phyloP scores from a whole-genome alignment of 495 filamentous ascomycete genomes.

The Oleoguttula mirabilis region DNA sequence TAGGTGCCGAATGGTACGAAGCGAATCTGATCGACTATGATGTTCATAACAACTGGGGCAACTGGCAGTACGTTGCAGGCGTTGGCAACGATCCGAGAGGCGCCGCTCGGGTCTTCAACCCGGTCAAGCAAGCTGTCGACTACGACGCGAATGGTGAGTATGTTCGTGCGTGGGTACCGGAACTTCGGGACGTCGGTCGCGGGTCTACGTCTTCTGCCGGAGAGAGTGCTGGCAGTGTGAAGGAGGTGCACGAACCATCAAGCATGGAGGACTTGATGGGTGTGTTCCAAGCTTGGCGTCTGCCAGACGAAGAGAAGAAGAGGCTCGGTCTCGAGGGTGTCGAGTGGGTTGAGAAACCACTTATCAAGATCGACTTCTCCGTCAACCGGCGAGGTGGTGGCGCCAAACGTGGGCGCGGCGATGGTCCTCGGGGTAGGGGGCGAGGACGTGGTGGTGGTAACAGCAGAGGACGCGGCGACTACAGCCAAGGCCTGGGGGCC shows the following conservation, averaged over 20 bases:
- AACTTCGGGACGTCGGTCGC: conserved; percentile 37
- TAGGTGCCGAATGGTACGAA: conserved; percentile 72
- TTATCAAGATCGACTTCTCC: conserved; percentile 44
- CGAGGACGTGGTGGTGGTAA: too few species aligned
- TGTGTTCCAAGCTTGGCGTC: conserved; percentile 53
- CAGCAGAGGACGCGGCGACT: too few species aligned
- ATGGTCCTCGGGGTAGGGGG: conserved; percentile 20
- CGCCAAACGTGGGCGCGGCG: conserved; percentile 20
- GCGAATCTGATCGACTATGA: conserved; percentile 59
- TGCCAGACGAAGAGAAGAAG: conserved; percentile 38
- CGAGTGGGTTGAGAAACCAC: conserved; percentile 44
- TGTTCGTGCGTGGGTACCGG: conserved; percentile 53
- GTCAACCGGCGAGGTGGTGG: conserved; percentile 32
- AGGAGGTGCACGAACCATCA: conserved; percentile 7
- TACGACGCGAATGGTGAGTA: conserved; percentile 57
- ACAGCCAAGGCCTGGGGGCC: too few species aligned
- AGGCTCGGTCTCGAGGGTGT: conserved; percentile 37
- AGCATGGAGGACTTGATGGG: conserved; percentile 36
- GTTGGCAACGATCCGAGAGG: conserved; percentile 63
- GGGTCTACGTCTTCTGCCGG: conserved; percentile 5
- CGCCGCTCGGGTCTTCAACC: conserved; percentile 56
- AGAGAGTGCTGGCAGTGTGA: neutral
- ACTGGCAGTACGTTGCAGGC: conserved; percentile 65
- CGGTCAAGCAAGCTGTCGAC: conserved; percentile 56
- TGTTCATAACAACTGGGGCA: conserved; percentile 58